These are phyloP conservation scores for Nitzschia inconspicua DNA, from an alignment of 108 stramenopile species.

Conservation along the genomic window DNA sequence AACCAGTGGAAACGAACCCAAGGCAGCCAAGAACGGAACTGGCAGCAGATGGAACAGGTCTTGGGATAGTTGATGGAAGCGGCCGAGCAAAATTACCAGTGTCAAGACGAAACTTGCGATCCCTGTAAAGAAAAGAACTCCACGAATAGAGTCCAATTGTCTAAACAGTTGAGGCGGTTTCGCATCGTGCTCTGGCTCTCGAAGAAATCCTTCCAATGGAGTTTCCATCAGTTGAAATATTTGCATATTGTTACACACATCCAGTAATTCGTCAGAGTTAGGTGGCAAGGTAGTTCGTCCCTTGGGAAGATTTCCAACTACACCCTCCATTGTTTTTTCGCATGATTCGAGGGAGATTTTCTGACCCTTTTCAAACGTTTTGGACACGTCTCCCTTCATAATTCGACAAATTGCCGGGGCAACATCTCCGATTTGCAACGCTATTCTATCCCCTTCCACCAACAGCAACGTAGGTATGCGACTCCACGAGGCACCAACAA, in stretches of 20 bases:
- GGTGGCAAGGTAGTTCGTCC: slow-evolving; percentile 59
- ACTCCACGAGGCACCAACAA: slow-evolving; percentile 43
- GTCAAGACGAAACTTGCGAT: slow-evolving; percentile 38
- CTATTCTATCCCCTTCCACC: slow-evolving; percentile 73
- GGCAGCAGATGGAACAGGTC: slow-evolving; percentile 41
- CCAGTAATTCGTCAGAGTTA: slow-evolving; percentile 51
- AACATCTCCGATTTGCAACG: slow-evolving; percentile 75
- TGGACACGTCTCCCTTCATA: slow-evolving; percentile 5
- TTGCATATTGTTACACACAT: slow-evolving; percentile 60
- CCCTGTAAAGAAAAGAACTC: slow-evolving; percentile 29
- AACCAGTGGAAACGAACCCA: slow-evolving; percentile 54
- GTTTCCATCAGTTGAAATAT: slow-evolving; percentile 64
- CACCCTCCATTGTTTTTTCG: slow-evolving; percentile 9
- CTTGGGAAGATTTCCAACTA: slow-evolving; percentile 27
- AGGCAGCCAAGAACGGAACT: slow-evolving; percentile 59
- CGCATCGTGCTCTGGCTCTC: slow-evolving; percentile 22
- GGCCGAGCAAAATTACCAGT: slow-evolving; percentile 34
- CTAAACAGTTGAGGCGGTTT: slow-evolving; percentile 54
- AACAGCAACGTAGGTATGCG: slow-evolving; percentile 63
- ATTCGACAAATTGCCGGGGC: slow-evolving; percentile 48
- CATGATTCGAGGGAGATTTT: slow-evolving; percentile 45
- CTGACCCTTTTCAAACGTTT: slow-evolving; percentile 39
- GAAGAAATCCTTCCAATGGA: slow-evolving; percentile 63
- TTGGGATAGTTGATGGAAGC: slow-evolving; percentile 23
- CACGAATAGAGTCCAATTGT: slow-evolving; percentile 52